Conservation (phyloP, 2,329 filamentous ascomycete genomes). For the Aspergillus pseudoterreus region DNA sequence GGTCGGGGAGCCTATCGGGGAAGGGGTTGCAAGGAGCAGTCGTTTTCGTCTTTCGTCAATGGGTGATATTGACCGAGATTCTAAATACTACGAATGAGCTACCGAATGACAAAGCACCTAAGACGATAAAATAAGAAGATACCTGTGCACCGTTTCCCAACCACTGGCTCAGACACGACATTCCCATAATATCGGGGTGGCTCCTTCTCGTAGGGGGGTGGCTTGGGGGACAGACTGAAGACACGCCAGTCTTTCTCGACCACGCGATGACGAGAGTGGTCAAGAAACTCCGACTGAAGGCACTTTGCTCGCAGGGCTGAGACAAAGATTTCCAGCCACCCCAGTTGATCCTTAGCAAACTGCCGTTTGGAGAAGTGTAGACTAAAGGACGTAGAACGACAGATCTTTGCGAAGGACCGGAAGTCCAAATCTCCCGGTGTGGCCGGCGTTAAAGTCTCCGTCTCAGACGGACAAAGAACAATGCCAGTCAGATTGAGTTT, state of each 20-base stretch:
- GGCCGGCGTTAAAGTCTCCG: constrained; percentile 12
- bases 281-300: constrained; percentile 11
- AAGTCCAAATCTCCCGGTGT: constrained; percentile 9
- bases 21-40: constrained; percentile 12
- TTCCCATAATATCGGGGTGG: constrained; percentile 13
- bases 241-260: constrained; percentile 11
- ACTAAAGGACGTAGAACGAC: constrained; percentile 14
- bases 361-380: constrained; percentile 16
- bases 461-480: constrained; percentile 14
- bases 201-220: constrained; percentile 15
- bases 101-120: constrained; percentile 9
- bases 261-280: constrained; percentile 6
- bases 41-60: constrained; percentile 12
- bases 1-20: constrained; percentile 13
- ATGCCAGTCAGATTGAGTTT: constrained; percentile 10
- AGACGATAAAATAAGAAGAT: constrained; percentile 9
- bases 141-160: constrained; percentile 18
- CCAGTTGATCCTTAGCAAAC: constrained; percentile 14
- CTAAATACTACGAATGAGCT: constrained; percentile 14
- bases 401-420: constrained; percentile 14
- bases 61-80: constrained; percentile 8
- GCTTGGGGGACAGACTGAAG: constrained; percentile 13
- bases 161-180: constrained; percentile 4
- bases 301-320: constrained; percentile 8
- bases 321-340: constrained; percentile 11